Evolutionary conservation across 495 filamentous ascomycete species (phyloP), one percentile per base, ranked within the genome.

Genomic region (Emericellopsis terricola): DNA sequence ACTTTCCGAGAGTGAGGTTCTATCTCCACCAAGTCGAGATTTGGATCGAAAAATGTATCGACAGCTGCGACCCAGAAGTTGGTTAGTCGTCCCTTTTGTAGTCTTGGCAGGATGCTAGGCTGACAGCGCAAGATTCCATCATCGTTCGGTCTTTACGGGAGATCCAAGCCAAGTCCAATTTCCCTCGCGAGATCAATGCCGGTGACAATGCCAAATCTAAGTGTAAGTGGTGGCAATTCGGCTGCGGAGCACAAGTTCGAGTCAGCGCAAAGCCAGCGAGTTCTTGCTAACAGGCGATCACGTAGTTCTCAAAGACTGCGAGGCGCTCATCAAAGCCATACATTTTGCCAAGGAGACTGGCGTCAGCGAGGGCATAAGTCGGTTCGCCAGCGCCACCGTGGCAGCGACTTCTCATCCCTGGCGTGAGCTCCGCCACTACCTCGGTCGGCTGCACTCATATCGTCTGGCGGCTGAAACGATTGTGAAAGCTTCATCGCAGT

Each of bases 371-470:
- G 17, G 17, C 7, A 13, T 14, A 5, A 13, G 15, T 30, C 28
- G 17, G n/a, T 15, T 13, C 28, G 14, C 14, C 28, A n/a, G 14
- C 1, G 28, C 17, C 8, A 16, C 15, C 15, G 17, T 15, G 28
- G n/a, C 15, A 5, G 10, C 28, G 17, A n/a, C 31, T 28, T 38
- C 39, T 33, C 15, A 24, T 21, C 28, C 17, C 19, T 41, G 39
- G 39, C 30, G 34, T 17, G 34, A 33, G 28, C 26, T 41, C 16
- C 35, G 35, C n/a, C 39, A 41, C 13, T 20, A 23, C 15, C 20
- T 31, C 2, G 29, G 28, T 4, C 39, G 39, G 1, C 35, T 41
- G 13, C 35, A 36, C 8, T 38, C 39, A 9, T 41, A 41, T 18
- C 29, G 27, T 13, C 34, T 15, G 9, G 39, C 39, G 10, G 28